These are phyloP conservation scores for Pogostemon cablin DNA, from an alignment of 257 asterid species.

Conservation along the genomic window DNA sequence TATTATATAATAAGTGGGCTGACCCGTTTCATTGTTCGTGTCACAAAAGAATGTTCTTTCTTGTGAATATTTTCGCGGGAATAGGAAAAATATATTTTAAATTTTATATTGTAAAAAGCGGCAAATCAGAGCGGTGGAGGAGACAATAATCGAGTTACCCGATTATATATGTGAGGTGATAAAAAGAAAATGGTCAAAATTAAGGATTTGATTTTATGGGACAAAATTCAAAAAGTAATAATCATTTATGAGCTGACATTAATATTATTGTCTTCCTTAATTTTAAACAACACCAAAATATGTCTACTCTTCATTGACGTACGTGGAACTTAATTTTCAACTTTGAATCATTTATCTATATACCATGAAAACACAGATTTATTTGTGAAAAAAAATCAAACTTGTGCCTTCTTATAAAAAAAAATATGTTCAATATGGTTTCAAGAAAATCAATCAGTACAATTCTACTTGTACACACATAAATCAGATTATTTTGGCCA, in stretches of 20 bases:
- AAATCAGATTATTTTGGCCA: too few species aligned
- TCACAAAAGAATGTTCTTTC: too few species aligned
- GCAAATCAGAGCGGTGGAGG: neutral
- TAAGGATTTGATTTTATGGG: slow-evolving; percentile 7
- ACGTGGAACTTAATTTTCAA: neutral
- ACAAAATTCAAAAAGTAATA: slow-evolving; percentile 3
- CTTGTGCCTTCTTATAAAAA: too few species aligned
- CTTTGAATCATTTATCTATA: neutral
- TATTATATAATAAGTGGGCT: too few species aligned
- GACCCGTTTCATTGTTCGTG: too few species aligned
- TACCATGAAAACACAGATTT: too few species aligned
- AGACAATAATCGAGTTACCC: neutral
- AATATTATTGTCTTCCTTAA: neutral
- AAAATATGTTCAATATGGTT: too few species aligned
- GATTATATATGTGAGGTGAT: neutral
- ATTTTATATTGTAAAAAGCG: neutral
- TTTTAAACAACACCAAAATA: slow-evolving; percentile 3
- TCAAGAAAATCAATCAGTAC: too few species aligned
- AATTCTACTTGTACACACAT: too few species aligned
- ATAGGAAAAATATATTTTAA: too few species aligned
- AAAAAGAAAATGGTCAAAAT: slow-evolving; percentile 18
- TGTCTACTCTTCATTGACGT: neutral
- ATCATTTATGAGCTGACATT: neutral
- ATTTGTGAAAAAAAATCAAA: too few species aligned
- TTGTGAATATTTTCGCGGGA: too few species aligned